phyloP scores from a whole-genome alignment of 2,329 filamentous ascomycete genomes.

The Cryphonectria carpinicola region DNA sequence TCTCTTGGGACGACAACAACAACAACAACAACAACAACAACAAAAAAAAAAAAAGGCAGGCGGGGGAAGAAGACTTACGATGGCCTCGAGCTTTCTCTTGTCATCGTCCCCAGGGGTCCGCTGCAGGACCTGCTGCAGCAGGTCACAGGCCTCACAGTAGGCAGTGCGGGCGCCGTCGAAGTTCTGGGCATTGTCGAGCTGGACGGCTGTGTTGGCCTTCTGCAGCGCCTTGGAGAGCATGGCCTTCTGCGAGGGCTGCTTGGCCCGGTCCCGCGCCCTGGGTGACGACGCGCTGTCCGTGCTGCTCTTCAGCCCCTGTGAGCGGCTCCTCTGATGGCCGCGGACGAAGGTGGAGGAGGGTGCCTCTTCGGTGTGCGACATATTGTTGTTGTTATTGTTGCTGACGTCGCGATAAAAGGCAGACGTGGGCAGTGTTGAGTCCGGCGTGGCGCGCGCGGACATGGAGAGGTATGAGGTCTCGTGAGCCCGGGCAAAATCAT shows the following conservation, averaged over 20 bases:
- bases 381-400: constrained; percentile 24
- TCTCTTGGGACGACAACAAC: not conserved
- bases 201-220: constrained; percentile 93
- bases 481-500: constrained; percentile 32
- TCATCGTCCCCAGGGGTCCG: constrained; percentile 86
- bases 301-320: constrained; percentile 50
- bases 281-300: constrained; percentile 46
- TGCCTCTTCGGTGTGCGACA: constrained; percentile 42
- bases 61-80: constrained; percentile 63
- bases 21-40: constrained; percentile 40
- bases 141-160: constrained; percentile 86
- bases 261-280: constrained; percentile 39
- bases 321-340: constrained; percentile 52
- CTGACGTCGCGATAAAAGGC: constrained; percentile 25
- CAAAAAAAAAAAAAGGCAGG: too few species aligned
- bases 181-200: constrained; percentile 95
- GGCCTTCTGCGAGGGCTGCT: constrained; percentile 78
- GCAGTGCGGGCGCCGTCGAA: constrained; percentile 89
- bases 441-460: constrained; percentile 24
- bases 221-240: constrained; percentile 96
- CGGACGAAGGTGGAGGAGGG: constrained; percentile 32
- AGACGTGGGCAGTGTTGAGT: constrained; percentile 24
- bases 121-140: constrained; percentile 85
- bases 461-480: constrained; percentile 31
- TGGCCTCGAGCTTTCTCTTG: constrained; percentile 86